Evolutionary conservation across 1,139 yeast genomes (phyloP).

Genomic region (Kodamaea plutei): DNA sequence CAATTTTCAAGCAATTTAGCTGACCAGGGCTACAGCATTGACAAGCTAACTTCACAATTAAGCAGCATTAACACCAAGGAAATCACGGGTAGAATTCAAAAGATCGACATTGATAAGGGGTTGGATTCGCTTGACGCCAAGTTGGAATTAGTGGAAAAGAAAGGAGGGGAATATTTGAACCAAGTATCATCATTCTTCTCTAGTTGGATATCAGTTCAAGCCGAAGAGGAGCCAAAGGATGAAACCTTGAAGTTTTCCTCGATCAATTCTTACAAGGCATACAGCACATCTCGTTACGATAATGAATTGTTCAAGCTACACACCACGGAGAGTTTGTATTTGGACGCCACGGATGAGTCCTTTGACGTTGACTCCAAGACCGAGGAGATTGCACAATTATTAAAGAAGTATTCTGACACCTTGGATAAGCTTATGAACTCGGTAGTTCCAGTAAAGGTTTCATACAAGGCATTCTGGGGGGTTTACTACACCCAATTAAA

Average conservation of each 20-base stretch:
- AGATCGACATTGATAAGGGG: slow-evolving; percentile 6
- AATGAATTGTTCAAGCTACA: slow-evolving; percentile 40
- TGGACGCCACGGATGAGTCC: slow-evolving; percentile 16
- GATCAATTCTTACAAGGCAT: slow-evolving; percentile 22
- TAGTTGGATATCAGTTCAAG: slow-evolving; percentile 42
- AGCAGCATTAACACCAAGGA: slow-evolving; percentile 3
- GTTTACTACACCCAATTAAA: slow-evolving; percentile 59
- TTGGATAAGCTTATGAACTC: slow-evolving; percentile 56
- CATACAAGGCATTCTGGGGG: slow-evolving; percentile 69
- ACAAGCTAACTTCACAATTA: slow-evolving; percentile 7
- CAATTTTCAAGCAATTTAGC: slow-evolving; percentile 5
- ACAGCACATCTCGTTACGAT: slow-evolving; percentile 41
- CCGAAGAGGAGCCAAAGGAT: slow-evolving; percentile 20
- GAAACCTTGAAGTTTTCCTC: slow-evolving; percentile 18
- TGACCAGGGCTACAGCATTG: slow-evolving; percentile 7
- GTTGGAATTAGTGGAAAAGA: slow-evolving; percentile 61
- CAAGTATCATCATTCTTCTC: slow-evolving; percentile 58
- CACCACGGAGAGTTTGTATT: slow-evolving; percentile 23
- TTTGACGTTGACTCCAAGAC: slow-evolving; percentile 52
- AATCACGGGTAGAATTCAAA: slow-evolving; percentile 3
- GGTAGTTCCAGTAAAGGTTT: slow-evolving; percentile 61
- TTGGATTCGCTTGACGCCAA: slow-evolving; percentile 65
- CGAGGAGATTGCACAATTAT: slow-evolving; percentile 44
- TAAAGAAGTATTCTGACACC: slow-evolving; percentile 46
- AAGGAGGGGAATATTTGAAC: slow-evolving; percentile 56